Evolutionary conservation across 306 rosid species (phyloP).

Genomic region (Castanea crenata): DNA sequence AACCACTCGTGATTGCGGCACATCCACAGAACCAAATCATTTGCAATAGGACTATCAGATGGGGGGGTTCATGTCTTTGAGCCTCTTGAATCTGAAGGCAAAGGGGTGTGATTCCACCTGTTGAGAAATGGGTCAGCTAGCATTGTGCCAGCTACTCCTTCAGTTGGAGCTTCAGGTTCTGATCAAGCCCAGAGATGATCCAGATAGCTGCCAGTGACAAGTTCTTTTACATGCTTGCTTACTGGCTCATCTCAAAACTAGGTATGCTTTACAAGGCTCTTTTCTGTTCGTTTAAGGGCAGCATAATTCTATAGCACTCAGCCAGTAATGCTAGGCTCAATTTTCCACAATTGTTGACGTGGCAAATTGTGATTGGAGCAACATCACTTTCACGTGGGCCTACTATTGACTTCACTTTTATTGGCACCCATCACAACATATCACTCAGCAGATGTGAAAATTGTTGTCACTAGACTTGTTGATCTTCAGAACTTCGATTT

Average conservation of each 20-base stretch:
- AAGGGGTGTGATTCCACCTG: constrained; percentile 86
- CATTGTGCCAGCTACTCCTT: constrained; percentile 49
- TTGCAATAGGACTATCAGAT: constrained; percentile 87
- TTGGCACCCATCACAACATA: too few species aligned
- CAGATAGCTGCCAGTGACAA: constrained; percentile 53
- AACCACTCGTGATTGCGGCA: constrained; percentile 85
- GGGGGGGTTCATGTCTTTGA: constrained; percentile 94
- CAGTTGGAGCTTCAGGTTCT: constrained; percentile 78
- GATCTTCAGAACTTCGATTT: background rate
- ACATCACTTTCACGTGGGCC: too few species aligned
- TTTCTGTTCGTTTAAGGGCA: background rate
- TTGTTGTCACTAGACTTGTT: background rate
- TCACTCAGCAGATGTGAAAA: too few species aligned
- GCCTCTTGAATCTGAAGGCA: constrained; percentile 90
- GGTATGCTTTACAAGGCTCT: constrained; percentile 30
- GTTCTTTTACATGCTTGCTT: constrained; percentile 74
- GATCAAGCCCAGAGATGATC: constrained; percentile 81
- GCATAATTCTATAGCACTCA: too few species aligned
- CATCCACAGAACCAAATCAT: constrained; percentile 96
- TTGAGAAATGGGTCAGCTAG: constrained; percentile 85
- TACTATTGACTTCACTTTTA: too few species aligned
- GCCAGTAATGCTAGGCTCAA: too few species aligned
- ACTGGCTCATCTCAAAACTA: constrained; percentile 43
- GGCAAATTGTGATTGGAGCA: too few species aligned
- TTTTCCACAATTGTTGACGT: too few species aligned